Conservation (phyloP, 306 rosid species). For the Begonia peltatifolia region DNA sequence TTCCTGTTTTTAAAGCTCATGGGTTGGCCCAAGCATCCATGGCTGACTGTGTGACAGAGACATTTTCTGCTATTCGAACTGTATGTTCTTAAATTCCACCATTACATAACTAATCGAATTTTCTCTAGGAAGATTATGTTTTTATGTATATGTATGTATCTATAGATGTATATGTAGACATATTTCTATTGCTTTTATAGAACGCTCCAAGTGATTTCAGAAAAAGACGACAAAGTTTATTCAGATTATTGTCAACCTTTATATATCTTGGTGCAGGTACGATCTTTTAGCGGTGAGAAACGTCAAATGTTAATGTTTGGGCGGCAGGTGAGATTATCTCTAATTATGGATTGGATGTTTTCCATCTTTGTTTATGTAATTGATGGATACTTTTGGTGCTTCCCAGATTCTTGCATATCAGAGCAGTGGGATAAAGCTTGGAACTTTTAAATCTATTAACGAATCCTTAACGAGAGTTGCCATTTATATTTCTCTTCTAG, state of each 20-base stretch:
- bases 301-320: slow-evolving; percentile 80
- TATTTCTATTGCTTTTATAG: too few relatives aligned
- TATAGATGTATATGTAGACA: too few relatives aligned
- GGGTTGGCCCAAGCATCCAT: slow-evolving; percentile 85
- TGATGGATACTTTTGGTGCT: slow-evolving; percentile 14
- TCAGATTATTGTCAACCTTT: too few relatives aligned
- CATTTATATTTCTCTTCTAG: slow-evolving; percentile 62
- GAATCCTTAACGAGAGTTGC: slow-evolving; percentile 89
- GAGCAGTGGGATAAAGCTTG: slow-evolving; percentile 82
- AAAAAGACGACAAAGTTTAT: too few relatives aligned
- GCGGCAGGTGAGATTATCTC: slow-evolving; percentile 36
- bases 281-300: slow-evolving; percentile 92
- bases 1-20: slow-evolving; percentile 72
- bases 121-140: too few relatives aligned
- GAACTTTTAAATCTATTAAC: slow-evolving; percentile 65
- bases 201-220: too few relatives aligned
- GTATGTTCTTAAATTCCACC: slow-evolving; percentile 32
- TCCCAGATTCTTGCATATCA: slow-evolving; percentile 80
- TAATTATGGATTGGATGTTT: slow-evolving; percentile 2
- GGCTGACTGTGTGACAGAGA: slow-evolving; percentile 82
- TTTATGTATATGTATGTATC: too few relatives aligned
- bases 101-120: too few relatives aligned
- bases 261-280: slow-evolving; percentile 37
- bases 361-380: not conserved
- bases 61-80: slow-evolving; percentile 92